Conservation (phyloP, 1,139 yeast species). For the Kodamaea derodonti region DNA sequence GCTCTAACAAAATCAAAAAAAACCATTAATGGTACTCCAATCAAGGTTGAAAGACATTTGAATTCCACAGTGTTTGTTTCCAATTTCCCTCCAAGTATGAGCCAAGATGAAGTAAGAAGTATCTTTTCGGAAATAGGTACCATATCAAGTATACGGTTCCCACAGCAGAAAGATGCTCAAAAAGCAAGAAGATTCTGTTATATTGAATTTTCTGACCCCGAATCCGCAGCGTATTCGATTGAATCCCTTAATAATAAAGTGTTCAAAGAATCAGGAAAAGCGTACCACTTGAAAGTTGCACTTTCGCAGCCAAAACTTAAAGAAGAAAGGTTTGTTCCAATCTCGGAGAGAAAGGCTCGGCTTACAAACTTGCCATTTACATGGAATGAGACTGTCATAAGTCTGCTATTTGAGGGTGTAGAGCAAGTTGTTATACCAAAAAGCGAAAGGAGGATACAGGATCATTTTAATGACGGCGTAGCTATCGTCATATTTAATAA, state of each 20-base stretch:
- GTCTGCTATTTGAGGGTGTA: conserved; percentile 29
- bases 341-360: conserved; percentile 53
- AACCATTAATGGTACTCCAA: conserved; percentile 34
- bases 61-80: conserved; percentile 62
- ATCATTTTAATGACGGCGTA: conserved; percentile 43
- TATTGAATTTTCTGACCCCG: conserved; percentile 50
- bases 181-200: conserved; percentile 69
- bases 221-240: conserved; percentile 49
- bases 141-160: conserved; percentile 58
- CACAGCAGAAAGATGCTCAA: conserved; percentile 54
- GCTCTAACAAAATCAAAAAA: conserved; percentile 63
- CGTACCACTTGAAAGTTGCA: conserved; percentile 47
- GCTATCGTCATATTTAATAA: conserved; percentile 51
- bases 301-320: conserved; percentile 51
- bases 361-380: conserved; percentile 49
- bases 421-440: conserved; percentile 51
- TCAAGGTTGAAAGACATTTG: conserved; percentile 44
- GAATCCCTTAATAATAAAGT: conserved; percentile 35
- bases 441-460: conserved; percentile 22
- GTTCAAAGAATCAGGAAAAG: conserved; percentile 13
- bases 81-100: conserved; percentile 63
- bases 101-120: conserved; percentile 34
- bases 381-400: conserved; percentile 23
- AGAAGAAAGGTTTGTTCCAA: conserved; percentile 34
- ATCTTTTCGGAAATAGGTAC: conserved; percentile 46